Evolutionary conservation across 2,329 filamentous ascomycete genomes (phyloP), one percentile per base, ranked within the genome.

Genomic region (Botrytis cinerea): DNA sequence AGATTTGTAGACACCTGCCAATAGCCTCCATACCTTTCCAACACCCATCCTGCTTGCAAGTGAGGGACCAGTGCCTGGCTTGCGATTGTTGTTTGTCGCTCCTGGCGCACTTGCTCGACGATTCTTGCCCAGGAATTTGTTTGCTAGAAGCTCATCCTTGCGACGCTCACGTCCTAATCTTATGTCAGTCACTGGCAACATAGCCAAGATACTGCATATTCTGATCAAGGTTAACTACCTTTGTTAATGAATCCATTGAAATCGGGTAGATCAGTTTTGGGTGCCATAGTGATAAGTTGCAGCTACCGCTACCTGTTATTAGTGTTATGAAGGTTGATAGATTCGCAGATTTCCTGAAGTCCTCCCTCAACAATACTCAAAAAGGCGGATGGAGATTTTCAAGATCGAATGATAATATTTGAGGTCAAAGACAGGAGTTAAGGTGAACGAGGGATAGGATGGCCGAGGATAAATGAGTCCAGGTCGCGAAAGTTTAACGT

Each of bases 31-130:
- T 85, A 90, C 90, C 88, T 94, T 94, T 79, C 88, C 89, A 68
- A 94, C 86, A 57, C 92, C 92, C 74, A 92, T 90, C 81, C 92
- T 88, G 82, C 90, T 92, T 72, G 92, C 89, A 69, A 94, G 87
- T 4, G 89, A 89, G 78, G 89, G 78, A 85, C 86, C 84, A 69
- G 81, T 79, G 73, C 81, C 80, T 75, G 83, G 81, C 79, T 84
- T 88, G 73, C 84, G 80, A 74, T 82, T 86, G 61, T 82, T 86
- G 60, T 83, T 82, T 10, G 80, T 77, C 72, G 81, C 80, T 45
- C 87, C 87, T 57, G 90, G 84, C 20, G 84, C 86, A 79, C 87
- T 91, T 70, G 87, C 82, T 77, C 90, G 88, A 73, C 86, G 83
- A 71, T 82, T 83, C 80, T 88, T 88, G 77, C 88, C 88, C 77